Base-by-base conservation (phyloP, 1,284 basidiomycete genomes). In the Blastosporella zonata region DNA sequence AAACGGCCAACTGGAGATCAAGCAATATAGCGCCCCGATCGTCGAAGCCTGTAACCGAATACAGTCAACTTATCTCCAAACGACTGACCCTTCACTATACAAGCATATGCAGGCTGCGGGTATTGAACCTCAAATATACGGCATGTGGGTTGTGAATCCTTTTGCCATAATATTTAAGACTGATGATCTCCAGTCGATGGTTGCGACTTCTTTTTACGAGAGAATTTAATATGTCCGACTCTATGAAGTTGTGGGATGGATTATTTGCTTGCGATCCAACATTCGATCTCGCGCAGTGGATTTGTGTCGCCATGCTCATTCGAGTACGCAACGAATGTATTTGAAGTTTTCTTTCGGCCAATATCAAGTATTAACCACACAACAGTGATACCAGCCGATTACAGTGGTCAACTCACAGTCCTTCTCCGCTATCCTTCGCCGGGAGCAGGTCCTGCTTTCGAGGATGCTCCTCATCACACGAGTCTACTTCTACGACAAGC, bases 71-170 rank as follows among this genome's bases (percentile, higher is more conserved):
- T 69, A 89, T 25, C 73, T 96, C 18, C 81, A 83, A 60, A 74
- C 75, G n/a, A 81, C 90, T 31, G 94, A 97, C 64, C 90, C 90
- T n/a, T 67, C 82, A 36, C 69, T 97, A 18, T 88, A 84, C 76
- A 78, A 81, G 54, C 75, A 78, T 35, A 74, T 97, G 68, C 84
- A 90, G 56, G 78, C 74, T 25, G 78, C 84, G 28, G 88, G 87
- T 2, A 86, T 97, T 37, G 94, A 97, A 65, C 91, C 93, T 5
- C 94, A 97, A 65, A 88, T 97, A 39, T 97, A 93, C 70, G 92
- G 91, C 49, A 93, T 97, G 88, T 93, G 67, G 66, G 87, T 42
- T 47, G 25, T 22, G 53, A 44, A 20, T n/a, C 37, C 13, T 46
- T 44, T 51, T 42, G 34, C 33, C 43, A 52, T 27, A 52, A 43